These are phyloP conservation scores for Ceratobasidium sp. DNA, from an alignment of 1,284 basidiomycete species.

Conservation along the genomic window DNA sequence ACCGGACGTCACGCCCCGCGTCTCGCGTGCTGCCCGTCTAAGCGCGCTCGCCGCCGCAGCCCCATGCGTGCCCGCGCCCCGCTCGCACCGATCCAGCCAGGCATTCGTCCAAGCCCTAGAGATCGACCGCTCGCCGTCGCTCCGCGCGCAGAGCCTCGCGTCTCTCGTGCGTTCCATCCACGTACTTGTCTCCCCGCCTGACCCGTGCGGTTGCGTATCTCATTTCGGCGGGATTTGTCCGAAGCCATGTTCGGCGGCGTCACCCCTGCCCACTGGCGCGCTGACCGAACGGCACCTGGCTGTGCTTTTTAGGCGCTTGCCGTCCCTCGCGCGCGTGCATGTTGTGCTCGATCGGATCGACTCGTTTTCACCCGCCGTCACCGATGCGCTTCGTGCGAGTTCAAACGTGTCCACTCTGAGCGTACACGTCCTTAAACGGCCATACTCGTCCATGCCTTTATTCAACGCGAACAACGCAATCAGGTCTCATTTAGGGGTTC, in stretches of 20 bases:
- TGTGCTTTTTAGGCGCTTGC: constrained; percentile 7
- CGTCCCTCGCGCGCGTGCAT: neutral
- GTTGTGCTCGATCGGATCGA: constrained; percentile 23
- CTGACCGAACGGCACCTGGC: constrained; percentile 28
- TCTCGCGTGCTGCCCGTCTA: constrained; percentile 3
- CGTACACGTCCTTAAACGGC: constrained; percentile 22
- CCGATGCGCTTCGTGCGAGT: neutral
- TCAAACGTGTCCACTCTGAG: neutral
- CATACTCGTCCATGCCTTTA: constrained; percentile 1
- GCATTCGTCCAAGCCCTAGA: constrained; percentile 1
- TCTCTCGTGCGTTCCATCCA: constrained; percentile 3
- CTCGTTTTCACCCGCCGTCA: constrained; percentile 13
- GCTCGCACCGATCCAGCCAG: constrained; percentile 20
- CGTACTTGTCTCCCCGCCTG: constrained; percentile 8
- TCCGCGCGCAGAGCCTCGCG: constrained; percentile 3
- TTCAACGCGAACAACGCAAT: constrained; percentile 24
- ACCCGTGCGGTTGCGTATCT: constrained; percentile 7
- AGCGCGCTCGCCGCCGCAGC: constrained; percentile 8
- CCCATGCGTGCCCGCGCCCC: constrained; percentile 7
- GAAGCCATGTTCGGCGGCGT: constrained; percentile 16
- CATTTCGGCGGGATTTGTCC: constrained; percentile 30
- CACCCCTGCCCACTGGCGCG: constrained; percentile 5
- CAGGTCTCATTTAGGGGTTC: neutral
- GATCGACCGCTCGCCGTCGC: constrained; percentile 3
- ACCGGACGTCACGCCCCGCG: neutral